These are phyloP conservation scores for Spathaspora gorwiae DNA, from an alignment of 805 yeast species.

Conservation along the genomic window DNA sequence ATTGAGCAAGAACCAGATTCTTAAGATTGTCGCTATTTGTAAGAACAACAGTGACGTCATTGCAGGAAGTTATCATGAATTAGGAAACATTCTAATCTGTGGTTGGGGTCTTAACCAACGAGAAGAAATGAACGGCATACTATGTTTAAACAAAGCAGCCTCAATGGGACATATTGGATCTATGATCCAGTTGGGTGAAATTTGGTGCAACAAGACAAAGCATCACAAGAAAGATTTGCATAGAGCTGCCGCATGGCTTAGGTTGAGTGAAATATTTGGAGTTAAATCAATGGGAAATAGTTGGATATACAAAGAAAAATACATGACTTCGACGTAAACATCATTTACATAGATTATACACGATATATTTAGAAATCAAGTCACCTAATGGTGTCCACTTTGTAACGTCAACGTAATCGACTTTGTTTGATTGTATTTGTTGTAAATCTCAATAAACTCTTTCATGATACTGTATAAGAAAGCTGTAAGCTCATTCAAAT, in stretches of 20 bases:
- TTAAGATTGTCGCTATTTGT: conserved; percentile 28
- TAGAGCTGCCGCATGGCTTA: conserved; percentile 66
- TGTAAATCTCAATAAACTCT: conserved; percentile 27
- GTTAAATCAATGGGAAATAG: conserved; percentile 59
- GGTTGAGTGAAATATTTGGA: conserved; percentile 62
- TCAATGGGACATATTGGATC: conserved; percentile 65
- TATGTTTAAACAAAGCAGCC: conserved; percentile 60
- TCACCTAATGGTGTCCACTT: conserved; percentile 5
- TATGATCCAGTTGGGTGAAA: conserved; percentile 62
- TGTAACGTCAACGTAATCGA: conserved; percentile 9
- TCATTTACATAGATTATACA: no score
- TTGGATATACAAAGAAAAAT: conserved; percentile 74
- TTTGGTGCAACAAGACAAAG: conserved; percentile 59
- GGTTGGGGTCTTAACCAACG: conserved; percentile 51
- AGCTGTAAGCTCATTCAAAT: conserved; percentile 27
- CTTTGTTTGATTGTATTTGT: conserved; percentile 6
- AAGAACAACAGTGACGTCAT: conserved; percentile 38
- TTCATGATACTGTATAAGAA: conserved; percentile 24
- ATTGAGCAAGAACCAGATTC: conserved; percentile 19
- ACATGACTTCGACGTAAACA: conserved; percentile 21
- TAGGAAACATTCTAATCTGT: conserved; percentile 52
- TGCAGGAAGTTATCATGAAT: conserved; percentile 53
- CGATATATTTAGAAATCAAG: no score
- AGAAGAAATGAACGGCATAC: conserved; percentile 55
- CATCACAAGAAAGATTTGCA: conserved; percentile 52